Evolutionary conservation across 2,329 filamentous ascomycete genomes (phyloP).

Genomic region (Fusarium nematophilum): DNA sequence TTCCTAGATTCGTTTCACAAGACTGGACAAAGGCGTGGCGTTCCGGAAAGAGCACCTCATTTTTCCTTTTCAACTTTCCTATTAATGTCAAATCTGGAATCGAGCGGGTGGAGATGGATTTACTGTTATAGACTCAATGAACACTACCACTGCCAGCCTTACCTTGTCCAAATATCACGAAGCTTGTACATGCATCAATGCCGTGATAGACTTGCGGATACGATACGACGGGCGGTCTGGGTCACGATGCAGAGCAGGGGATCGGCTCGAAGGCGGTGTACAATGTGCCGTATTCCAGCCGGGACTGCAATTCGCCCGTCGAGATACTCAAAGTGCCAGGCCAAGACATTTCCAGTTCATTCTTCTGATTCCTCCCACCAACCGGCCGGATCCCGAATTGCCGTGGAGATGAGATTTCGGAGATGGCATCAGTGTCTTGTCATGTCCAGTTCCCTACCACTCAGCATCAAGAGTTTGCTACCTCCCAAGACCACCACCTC

Average conservation of each 20-base stretch:
- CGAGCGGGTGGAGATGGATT: not conserved
- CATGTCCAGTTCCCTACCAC: not conserved
- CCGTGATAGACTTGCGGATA: too few species aligned
- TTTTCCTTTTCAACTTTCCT: not conserved
- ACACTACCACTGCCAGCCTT: not conserved
- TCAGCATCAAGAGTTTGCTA: not conserved
- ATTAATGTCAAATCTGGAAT: not conserved
- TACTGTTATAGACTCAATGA: not conserved
- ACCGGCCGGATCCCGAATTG: too few species aligned
- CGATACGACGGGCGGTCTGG: too few species aligned
- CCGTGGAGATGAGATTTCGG: not conserved
- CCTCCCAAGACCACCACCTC: not conserved
- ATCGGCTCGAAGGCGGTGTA: too few species aligned
- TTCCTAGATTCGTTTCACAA: conserved; percentile 1
- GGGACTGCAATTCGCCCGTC: not conserved
- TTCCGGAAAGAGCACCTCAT: conserved; percentile 1
- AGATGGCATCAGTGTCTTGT: not conserved
- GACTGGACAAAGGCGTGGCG: conserved; percentile 19
- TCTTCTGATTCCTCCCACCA: not conserved
- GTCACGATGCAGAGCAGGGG: too few species aligned
- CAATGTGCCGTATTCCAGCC: too few species aligned
- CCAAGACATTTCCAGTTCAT: too few species aligned
- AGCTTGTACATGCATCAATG: not conserved
- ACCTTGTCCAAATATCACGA: not conserved
- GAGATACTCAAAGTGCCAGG: not conserved